Evolutionary conservation across 352 stramenopile genomes (phyloP).

Genomic region (Phytophthora sojae): DNA sequence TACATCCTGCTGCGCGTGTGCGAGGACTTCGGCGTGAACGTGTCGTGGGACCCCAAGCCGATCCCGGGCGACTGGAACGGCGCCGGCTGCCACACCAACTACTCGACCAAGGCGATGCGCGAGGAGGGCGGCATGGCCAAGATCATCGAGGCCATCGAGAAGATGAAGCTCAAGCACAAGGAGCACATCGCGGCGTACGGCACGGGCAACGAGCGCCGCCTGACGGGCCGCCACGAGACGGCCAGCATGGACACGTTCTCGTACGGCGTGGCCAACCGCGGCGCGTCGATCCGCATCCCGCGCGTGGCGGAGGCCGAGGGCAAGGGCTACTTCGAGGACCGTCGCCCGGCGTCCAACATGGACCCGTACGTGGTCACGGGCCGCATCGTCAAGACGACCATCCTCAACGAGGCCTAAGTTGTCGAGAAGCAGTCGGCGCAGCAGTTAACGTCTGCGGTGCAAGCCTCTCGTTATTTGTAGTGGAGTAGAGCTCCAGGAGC

Average conservation of each 20-base stretch:
- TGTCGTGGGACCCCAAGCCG: slow-evolving; percentile 97
- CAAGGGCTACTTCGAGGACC: slow-evolving; percentile 96
- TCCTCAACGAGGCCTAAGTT: slow-evolving; percentile 79
- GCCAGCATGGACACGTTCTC: slow-evolving; percentile 96
- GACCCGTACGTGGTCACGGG: slow-evolving; percentile 98
- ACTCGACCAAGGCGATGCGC: slow-evolving; percentile 96
- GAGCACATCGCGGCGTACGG: slow-evolving; percentile 98
- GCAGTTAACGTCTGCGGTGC: background rate
- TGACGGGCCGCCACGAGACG: slow-evolving; percentile 97
- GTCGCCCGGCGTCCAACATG: slow-evolving; percentile 97
- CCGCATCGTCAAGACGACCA: slow-evolving; percentile 97
- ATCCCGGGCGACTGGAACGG: slow-evolving; percentile 99
- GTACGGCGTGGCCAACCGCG: slow-evolving; percentile 98
- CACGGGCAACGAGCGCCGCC: slow-evolving; percentile 96
- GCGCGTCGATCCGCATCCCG: slow-evolving; percentile 94
- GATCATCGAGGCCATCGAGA: slow-evolving; percentile 98
- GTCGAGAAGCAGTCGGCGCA: background rate
- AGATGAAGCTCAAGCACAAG: slow-evolving; percentile 96
- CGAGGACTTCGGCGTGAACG: slow-evolving; percentile 98
- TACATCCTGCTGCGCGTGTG: slow-evolving; percentile 98
- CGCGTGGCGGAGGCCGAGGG: slow-evolving; percentile 91
- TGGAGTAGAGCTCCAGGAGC: slow-evolving; percentile 2
- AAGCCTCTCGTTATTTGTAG: slow-evolving; percentile 19
- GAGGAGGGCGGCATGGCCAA: slow-evolving; percentile 92
- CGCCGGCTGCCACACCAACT: slow-evolving; percentile 96